Base-by-base conservation (phyloP, 2,329 filamentous ascomycete genomes). In the Leptographium wingfieldii region DNA sequence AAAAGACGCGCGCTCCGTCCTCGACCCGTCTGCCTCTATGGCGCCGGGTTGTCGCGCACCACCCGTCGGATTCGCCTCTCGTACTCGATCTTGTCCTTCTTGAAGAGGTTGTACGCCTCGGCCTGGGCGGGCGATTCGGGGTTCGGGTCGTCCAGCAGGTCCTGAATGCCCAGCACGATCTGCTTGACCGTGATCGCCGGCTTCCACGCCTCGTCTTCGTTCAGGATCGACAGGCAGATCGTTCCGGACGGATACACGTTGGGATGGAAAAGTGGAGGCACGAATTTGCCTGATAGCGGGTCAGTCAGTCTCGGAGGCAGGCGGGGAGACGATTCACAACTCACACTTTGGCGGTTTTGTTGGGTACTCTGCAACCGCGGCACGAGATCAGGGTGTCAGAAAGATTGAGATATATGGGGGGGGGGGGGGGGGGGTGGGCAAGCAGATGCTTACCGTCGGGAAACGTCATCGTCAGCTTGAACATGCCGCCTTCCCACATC, bases 231-330 rank as follows among this genome's bases (percentile, higher is more conserved):
- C 27, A 99, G 81, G 71, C 94, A 99, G 63, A 99, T 94, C 55
- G 94, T 99, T 66, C 94, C 95, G 0, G 92, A 97, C 0, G 94
- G 94, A 72, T 99, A 99, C 66, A 99, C 94, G 72, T 99, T 99
- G 0, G 94, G 94, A 70, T 99, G 94, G 77, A 99, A 99, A 49
- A 99, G 84, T 27, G 94, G 92, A 14, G 94, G 94, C 0, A 87
- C 83, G 70, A 99, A 99, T 81, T 96, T 96, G 85, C 92, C 92
- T 96, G 25, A 1, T 4, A 57, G 19, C 12, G 25, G 19, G 48
- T 48, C 14, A 19, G 43, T 48, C 16, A 38, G 31, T 29, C 12
- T 12, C 6, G 14, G 43, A 16, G 40, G 16, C 14, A 19, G 12
- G 16, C 14, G 11, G 14, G 3, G 19, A 9, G 43, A 2, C 33